These are phyloP conservation scores for Monocercomonoides exilis DNA, from an alignment of 78 protist species.

Conservation along the genomic window DNA sequence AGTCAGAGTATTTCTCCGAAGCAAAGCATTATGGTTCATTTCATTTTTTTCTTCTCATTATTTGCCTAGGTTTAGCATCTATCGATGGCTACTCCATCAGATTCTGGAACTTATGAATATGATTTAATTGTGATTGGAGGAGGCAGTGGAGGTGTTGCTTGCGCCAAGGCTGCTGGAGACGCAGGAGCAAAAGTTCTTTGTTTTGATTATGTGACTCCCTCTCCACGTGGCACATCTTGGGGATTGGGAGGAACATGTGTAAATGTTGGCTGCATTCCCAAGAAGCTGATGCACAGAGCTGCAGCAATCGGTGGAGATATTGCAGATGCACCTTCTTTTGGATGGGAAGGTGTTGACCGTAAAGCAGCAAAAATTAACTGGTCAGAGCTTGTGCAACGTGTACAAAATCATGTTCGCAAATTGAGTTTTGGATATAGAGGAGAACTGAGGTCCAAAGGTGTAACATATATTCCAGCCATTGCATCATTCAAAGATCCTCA, in stretches of 20 bases:
- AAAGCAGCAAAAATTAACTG: constrained; percentile 24
- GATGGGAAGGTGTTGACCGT: constrained; percentile 34
- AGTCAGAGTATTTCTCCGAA: too few species aligned
- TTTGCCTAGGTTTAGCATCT: too few species aligned
- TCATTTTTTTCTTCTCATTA: too few species aligned
- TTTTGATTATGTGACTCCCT: constrained; percentile 63
- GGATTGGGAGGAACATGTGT: constrained; percentile 77
- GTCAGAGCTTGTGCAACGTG: constrained; percentile 41
- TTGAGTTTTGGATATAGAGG: constrained; percentile 75
- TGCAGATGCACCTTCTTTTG: constrained; percentile 50
- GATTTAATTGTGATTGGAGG: constrained; percentile 82
- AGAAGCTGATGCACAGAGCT: constrained; percentile 70
- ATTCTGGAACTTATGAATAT: too few species aligned
- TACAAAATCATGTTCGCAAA: constrained; percentile 63
- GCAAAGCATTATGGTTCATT: too few species aligned
- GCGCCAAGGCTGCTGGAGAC: constrained; percentile 54
- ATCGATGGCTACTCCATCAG: too few species aligned
- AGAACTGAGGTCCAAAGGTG: constrained; percentile 38
- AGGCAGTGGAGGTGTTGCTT: constrained; percentile 76
- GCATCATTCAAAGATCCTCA: constrained; percentile 64
- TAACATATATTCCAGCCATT: constrained; percentile 68
- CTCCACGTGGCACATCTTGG: constrained; percentile 46
- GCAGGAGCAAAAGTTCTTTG: constrained; percentile 46
- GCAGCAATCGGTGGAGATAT: constrained; percentile 33
- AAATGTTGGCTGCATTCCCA: constrained; percentile 87